Conservation (phyloP, 2,329 filamentous ascomycete species). For the Calycina herbarum region DNA sequence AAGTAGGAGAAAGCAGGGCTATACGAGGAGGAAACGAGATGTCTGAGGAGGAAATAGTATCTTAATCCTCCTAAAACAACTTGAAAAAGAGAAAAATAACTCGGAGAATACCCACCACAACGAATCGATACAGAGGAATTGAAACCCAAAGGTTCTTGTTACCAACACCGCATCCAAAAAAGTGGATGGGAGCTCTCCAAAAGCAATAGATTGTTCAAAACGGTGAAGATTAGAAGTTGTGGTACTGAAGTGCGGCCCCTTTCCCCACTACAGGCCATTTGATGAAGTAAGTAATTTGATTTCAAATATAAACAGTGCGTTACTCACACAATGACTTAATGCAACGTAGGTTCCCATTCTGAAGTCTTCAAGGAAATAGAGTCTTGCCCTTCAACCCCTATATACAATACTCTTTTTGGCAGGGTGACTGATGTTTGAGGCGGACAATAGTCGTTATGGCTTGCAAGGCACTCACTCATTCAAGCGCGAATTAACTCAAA, state of each 20-base stretch:
- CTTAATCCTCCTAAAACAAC: too few species aligned
- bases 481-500: background rate
- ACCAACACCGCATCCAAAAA: background rate
- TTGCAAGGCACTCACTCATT: background rate
- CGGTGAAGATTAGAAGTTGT: background rate
- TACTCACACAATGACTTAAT: background rate
- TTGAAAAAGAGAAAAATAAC: too few species aligned
- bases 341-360: background rate
- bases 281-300: background rate
- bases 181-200: background rate
- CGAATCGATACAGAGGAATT: slow-evolving; percentile 1
- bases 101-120: background rate
- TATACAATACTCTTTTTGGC: background rate
- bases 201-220: background rate
- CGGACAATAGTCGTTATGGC: background rate
- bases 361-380: background rate
- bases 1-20: too few species aligned
- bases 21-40: too few species aligned
- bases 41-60: too few species aligned
- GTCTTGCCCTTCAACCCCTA: background rate
- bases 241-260: background rate
- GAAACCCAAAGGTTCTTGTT: background rate
- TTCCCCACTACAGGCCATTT: background rate
- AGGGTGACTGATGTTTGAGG: background rate
- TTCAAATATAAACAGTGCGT: background rate